These are phyloP conservation scores for Pseudocercospora ulei DNA, from an alignment of 2,329 filamentous ascomycete species.

Conservation along the genomic window DNA sequence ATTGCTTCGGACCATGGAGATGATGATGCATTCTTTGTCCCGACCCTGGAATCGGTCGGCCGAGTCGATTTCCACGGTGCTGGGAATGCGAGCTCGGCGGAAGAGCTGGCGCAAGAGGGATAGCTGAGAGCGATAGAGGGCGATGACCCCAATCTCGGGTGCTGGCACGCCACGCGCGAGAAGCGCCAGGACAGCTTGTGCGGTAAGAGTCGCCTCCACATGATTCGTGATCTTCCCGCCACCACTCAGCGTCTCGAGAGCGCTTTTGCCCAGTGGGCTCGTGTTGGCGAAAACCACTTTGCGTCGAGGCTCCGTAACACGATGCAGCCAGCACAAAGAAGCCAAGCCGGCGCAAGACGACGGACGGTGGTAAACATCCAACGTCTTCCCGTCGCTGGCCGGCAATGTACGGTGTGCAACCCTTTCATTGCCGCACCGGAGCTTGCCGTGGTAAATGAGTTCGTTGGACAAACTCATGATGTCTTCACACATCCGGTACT, in stretches of 20 bases:
- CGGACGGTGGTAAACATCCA: slow-evolving; percentile 32
- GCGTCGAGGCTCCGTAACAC: slow-evolving; percentile 57
- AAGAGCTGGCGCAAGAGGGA: slow-evolving; percentile 68
- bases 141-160: slow-evolving; percentile 82
- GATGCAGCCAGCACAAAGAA: slow-evolving; percentile 63
- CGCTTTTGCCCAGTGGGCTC: slow-evolving; percentile 56
- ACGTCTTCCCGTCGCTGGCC: slow-evolving; percentile 46
- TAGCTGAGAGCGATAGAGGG: slow-evolving; percentile 89
- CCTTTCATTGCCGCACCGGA: slow-evolving; percentile 76
- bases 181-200: slow-evolving; percentile 70
- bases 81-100: slow-evolving; percentile 33
- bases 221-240: slow-evolving; percentile 75
- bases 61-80: slow-evolving; percentile 82
- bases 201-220: slow-evolving; percentile 66
- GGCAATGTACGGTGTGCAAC: slow-evolving; percentile 61
- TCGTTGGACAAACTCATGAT: slow-evolving; percentile 90
- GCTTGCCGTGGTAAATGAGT: slow-evolving; percentile 79
- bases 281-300: slow-evolving; percentile 87
- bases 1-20: slow-evolving; percentile 82
- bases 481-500: slow-evolving; percentile 97
- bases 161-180: slow-evolving; percentile 65
- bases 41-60: slow-evolving; percentile 94
- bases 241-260: slow-evolving; percentile 54
- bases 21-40: slow-evolving; percentile 84
- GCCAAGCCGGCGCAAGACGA: slow-evolving; percentile 1